Base-by-base conservation (phyloP, 2,329 filamentous ascomycete species). In the Pseudogymnoascus sp. region DNA sequence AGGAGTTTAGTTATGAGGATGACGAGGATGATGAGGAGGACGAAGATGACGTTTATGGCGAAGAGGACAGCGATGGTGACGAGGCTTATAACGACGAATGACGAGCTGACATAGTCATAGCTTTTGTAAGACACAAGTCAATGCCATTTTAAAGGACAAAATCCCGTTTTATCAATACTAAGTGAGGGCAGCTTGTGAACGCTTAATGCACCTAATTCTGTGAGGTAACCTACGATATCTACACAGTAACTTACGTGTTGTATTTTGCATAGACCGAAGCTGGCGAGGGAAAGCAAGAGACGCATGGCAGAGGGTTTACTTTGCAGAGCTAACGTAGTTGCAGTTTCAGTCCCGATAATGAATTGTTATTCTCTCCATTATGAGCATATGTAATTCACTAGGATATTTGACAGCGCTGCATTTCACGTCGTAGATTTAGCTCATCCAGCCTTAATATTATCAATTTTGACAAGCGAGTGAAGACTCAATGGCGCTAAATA, bases 401-500 rank as follows among this genome's bases (percentile, higher is more conserved):
- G 35, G 35, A 38, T 38, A n/a, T n/a, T 38, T n/a, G n/a, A 38
- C 11, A 4, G 12, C n/a, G n/a, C n/a, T n/a, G n/a, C n/a, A n/a
- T n/a, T n/a, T n/a, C 35, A n/a, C 35, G 35, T 4, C 35, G 35
- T 38, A 38, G 35, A 38, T 6, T 38, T 38, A 38, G 35, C 35
- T n/a, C 14, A 38, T 40, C 25, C 6, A 25, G 25, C 25, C 25
- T 25, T 25, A 25, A 25, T 25, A 25, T 25, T 4, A 25, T 25
- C 25, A 25, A 25, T 4, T 6, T 25, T 25, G 25, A 25, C 25
- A 25, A 25, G 25, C 6, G 25, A 25, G 25, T 25, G 25, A 25
- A 25, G 25, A 25, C 25, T 25, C 25, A 25, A 25, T 6, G 25
- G 25, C 25, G 25, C 25, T 25, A 25, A 25, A 74, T 74, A 72